Evolutionary conservation across 257 asterid species (phyloP).

Genomic region (Solanum chiquidenum): DNA sequence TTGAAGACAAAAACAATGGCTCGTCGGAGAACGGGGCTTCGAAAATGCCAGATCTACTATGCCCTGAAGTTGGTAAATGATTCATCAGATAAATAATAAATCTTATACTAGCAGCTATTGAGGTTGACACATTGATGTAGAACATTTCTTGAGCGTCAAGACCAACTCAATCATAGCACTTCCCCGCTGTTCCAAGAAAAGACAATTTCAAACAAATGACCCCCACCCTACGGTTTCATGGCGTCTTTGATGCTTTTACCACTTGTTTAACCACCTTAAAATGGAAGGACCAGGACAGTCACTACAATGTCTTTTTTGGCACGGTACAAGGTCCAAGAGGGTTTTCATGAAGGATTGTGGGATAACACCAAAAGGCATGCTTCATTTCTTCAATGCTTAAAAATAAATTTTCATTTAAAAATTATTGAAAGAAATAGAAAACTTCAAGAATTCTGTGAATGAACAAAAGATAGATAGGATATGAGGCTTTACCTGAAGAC

Average conservation of each 20-base stretch:
- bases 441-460: not conserved
- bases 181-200: not conserved
- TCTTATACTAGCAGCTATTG: not conserved
- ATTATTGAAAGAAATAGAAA: not conserved
- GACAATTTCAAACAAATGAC: not conserved
- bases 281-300: not conserved
- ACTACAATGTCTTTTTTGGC: not conserved
- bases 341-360: not conserved
- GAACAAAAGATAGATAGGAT: not conserved
- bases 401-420: not conserved
- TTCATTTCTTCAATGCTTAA: not conserved
- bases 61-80: conserved; percentile 41
- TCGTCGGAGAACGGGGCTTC: conserved; percentile 52
- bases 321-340: not conserved
- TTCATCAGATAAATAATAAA: not conserved
- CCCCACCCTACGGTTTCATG: not conserved
- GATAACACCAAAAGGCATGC: not conserved
- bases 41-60: conserved; percentile 70
- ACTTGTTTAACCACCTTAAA: not conserved
- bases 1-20: conserved; percentile 90
- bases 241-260: not conserved
- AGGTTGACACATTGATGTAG: not conserved
- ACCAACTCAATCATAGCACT: not conserved
- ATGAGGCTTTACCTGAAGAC: conserved; percentile 68
- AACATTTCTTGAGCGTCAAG: not conserved